Conservation (phyloP, 768 basidiomycete genomes). For the Auricularia auricula-judae region DNA sequence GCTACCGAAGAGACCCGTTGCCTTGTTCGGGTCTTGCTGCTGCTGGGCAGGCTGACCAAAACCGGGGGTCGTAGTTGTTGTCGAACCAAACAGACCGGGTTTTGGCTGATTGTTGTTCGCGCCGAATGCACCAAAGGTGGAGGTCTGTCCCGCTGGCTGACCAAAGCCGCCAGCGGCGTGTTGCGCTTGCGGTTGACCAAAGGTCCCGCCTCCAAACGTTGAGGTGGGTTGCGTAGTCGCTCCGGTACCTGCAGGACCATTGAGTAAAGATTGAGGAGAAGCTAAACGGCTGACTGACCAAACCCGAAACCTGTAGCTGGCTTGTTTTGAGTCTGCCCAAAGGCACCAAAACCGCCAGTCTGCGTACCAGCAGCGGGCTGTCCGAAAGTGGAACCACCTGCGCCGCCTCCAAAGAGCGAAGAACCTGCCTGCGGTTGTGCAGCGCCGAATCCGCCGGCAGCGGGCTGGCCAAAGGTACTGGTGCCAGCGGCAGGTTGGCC, state of each 20-base stretch:
- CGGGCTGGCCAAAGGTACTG: slow-evolving; percentile 12
- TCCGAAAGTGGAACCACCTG: slow-evolving; percentile 19
- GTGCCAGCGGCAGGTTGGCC: slow-evolving; percentile 13
- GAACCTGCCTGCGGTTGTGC: no score
- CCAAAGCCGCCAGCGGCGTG: slow-evolving; percentile 26
- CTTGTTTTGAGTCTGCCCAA: slow-evolving; percentile 6
- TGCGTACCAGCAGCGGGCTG: slow-evolving; percentile 9
- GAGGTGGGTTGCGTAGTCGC: slow-evolving; percentile 16
- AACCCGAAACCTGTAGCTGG: slow-evolving; percentile 20
- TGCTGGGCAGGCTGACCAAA: slow-evolving; percentile 41
- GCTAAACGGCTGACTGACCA: slow-evolving; percentile 26
- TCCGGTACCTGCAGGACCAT: slow-evolving; percentile 5
- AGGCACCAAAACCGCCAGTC: slow-evolving; percentile 17
- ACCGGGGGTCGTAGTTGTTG: slow-evolving; percentile 31
- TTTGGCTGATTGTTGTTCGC: slow-evolving; percentile 3
- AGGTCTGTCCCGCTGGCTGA: slow-evolving; percentile 18
- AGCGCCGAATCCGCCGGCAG: no score
- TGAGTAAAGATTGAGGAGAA: neutral
- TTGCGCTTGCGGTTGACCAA: slow-evolving; percentile 23
- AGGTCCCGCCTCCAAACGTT: slow-evolving; percentile 24
- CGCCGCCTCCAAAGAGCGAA: neutral
- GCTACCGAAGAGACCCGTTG: slow-evolving; percentile 23
- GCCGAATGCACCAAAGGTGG: slow-evolving; percentile 27
- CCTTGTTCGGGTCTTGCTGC: slow-evolving; percentile 21
- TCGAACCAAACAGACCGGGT: slow-evolving; percentile 5